Evolutionary conservation across 176 grass and related monocot genomes (phyloP), one percentile per base, ranked within the genome.

Genomic region (Cenchrus fungigraminus): DNA sequence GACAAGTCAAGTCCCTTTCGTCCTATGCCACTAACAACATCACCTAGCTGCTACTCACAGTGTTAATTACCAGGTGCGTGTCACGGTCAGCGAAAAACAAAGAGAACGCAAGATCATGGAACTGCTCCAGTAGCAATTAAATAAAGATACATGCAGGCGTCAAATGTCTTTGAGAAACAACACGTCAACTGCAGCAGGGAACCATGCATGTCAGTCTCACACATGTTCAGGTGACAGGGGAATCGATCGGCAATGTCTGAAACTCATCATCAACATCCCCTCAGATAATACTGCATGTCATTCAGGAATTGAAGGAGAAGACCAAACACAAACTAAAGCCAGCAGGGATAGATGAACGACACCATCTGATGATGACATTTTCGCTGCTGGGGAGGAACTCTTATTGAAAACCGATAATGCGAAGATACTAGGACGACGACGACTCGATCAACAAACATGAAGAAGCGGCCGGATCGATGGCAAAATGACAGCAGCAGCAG

Each of bases 361-460:
- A 58, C 17, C 5, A 19, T 7, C 6, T 6, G 7, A 1, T 58
- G 56, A 5, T 58, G 56, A 53, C 56, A 58, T 20, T 4, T 5
- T 58, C 6, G 56, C 56, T 3, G 56, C 56, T 3, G 56, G 56
- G 17, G 53, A 16, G 37, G 25, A 4, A 40, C 7, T n/a, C 2
- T 68, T 43, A 68, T 71, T 71, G 44, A 14, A 11, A 71, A 71
- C 68, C 20, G 68, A 49, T 6, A 17, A 55, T 46, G 9, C 20
- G 10, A 49, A 49, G 44, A 71, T 4, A 49, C 40, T 70, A 70
- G 67, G n/a, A n/a, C 67, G 42, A 70, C 37, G 37, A 40, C 37
- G 43, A 71, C 20, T 71, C 68, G 68, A 49, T 71, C n/a, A 4
- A 71, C 43, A 71, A 4, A 71, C 43, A 71, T 72, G 45, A 47